These are phyloP conservation scores for Scutellaria baicalensis DNA, from an alignment of 257 asterid genomes.

Conservation along the genomic window DNA sequence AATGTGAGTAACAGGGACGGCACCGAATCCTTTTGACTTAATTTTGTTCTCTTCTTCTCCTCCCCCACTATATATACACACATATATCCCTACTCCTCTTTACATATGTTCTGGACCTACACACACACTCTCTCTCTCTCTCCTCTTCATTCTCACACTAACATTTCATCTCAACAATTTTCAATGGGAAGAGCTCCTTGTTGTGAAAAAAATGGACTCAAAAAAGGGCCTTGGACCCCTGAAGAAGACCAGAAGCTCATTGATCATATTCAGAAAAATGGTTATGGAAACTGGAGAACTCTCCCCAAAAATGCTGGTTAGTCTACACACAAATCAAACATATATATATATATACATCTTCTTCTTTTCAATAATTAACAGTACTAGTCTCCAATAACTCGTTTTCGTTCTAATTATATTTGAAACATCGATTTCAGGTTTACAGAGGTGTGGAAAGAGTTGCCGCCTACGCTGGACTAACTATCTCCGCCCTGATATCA, in stretches of 20 bases:
- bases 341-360: too few relatives aligned
- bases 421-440: conserved; percentile 21
- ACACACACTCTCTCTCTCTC: not conserved
- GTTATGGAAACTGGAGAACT: conserved; percentile 81
- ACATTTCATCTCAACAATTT: not conserved
- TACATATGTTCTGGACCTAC: not conserved
- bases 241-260: conserved; percentile 77
- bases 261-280: conserved; percentile 53
- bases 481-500: conserved; percentile 80
- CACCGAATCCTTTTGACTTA: conserved; percentile 28
- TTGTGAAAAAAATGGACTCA: conserved; percentile 73
- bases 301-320: conserved; percentile 78
- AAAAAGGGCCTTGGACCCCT: conserved; percentile 88
- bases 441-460: conserved; percentile 86
- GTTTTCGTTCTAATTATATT: too few relatives aligned
- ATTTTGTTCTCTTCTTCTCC: conserved; percentile 4
- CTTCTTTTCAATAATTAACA: too few relatives aligned
- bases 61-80: not conserved
- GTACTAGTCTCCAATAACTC: too few relatives aligned
- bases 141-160: not conserved
- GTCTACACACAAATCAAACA: too few relatives aligned
- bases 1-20: conserved; percentile 69
- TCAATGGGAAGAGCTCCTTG: conserved; percentile 78
- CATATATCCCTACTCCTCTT: not conserved
- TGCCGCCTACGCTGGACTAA: conserved; percentile 85